Conservation (phyloP, 1,139 yeast genomes). For the Schizosaccharomyces versatilis region DNA sequence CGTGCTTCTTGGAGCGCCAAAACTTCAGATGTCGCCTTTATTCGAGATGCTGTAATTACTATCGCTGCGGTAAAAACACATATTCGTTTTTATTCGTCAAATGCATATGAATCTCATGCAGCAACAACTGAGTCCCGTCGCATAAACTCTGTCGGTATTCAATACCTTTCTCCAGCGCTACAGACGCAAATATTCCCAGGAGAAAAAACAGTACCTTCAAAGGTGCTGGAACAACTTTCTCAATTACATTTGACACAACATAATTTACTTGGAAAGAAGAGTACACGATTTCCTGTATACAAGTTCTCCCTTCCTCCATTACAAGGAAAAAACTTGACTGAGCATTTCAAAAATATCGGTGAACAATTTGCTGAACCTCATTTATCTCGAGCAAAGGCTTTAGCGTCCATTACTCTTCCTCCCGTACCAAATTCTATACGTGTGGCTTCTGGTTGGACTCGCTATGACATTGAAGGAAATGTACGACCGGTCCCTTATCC, state of each 20-base stretch:
- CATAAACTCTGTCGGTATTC: conserved; percentile 32
- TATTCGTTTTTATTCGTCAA: too few species aligned
- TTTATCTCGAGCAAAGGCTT: conserved; percentile 25
- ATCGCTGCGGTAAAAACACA: too few species aligned
- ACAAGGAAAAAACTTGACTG: conserved; percentile 51
- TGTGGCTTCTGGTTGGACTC: conserved; percentile 58
- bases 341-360: conserved; percentile 66
- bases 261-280: conserved; percentile 56
- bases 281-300: conserved; percentile 43
- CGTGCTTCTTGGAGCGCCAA: too few species aligned
- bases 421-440: conserved; percentile 32
- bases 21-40: too few species aligned
- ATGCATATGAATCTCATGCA: too few species aligned
- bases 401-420: conserved; percentile 25
- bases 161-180: conserved; percentile 37
- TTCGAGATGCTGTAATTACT: too few species aligned
- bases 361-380: conserved; percentile 39
- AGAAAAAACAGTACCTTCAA: conserved; percentile 13
- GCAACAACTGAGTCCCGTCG: conserved; percentile 5
- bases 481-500: conserved; percentile 53
- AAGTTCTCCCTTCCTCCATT: conserved; percentile 42
- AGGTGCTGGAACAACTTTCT: conserved; percentile 33
- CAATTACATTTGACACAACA: conserved; percentile 39
- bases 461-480: conserved; percentile 24
- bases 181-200: conserved; percentile 42